phyloP scores from a whole-genome alignment of 2,329 filamentous ascomycete species.

The Penicillium thymicola region DNA sequence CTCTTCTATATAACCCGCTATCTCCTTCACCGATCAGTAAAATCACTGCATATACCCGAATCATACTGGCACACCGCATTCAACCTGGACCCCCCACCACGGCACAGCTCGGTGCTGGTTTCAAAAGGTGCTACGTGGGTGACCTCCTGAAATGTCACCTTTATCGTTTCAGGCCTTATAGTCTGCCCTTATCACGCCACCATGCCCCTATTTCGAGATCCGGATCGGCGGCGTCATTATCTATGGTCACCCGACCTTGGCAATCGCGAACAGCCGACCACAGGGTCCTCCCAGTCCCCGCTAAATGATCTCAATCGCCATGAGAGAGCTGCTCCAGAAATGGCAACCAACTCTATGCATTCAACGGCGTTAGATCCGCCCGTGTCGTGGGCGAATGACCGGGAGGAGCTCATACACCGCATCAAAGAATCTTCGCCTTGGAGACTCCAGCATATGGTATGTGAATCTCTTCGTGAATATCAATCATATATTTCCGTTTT shows the following conservation, averaged over 20 bases:
- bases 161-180: conserved; percentile 14
- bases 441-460: conserved; percentile 62
- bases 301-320: conserved; percentile 9
- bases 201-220: conserved; percentile 37
- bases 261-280: conserved; percentile 10
- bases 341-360: conserved; percentile 10
- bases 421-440: conserved; percentile 80
- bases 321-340: conserved; percentile 12
- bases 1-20: neutral
- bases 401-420: conserved; percentile 76
- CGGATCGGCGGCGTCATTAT: conserved; percentile 31
- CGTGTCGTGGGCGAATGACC: conserved; percentile 47
- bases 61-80: conserved; percentile 23
- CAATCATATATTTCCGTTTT: neutral
- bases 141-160: conserved; percentile 27
- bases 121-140: conserved; percentile 12
- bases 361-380: conserved; percentile 17
- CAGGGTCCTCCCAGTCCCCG: conserved; percentile 14
- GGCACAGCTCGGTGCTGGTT: conserved; percentile 12
- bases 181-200: conserved; percentile 19
- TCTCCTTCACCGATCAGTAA: conserved; percentile 16
- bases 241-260: conserved; percentile 25
- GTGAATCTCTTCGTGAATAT: conserved; percentile 15
- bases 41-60: conserved; percentile 11
- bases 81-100: conserved; percentile 15